Base-by-base conservation (phyloP, 1,284 basidiomycete genomes). In the Singerocomus inundabilis region DNA sequence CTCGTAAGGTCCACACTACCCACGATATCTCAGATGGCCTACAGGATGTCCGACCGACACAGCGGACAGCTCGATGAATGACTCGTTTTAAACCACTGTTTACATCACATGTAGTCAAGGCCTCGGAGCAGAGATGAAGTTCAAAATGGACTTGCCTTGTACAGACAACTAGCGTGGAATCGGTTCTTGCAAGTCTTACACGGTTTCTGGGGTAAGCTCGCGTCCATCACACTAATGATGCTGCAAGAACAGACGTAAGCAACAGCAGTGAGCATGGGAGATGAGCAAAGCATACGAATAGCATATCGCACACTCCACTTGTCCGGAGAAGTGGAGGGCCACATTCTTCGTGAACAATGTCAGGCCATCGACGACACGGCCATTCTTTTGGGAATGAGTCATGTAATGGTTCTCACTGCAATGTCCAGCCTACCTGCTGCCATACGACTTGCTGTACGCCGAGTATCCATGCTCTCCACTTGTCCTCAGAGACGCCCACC, bases 181-280 rank as follows among this genome's bases (percentile, higher is more conserved):
- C 86, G 79, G 71, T 98, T 98, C 71, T 91, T 93, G 74, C 95
- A 98, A 2, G 91, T 98, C 68, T 84, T 86, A 74, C 97, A 99
- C 0, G 92, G 88, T 64, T 96, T 97, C 56, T 84, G 86, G 1
- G 97, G 96, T 31, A 99, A 74, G 49, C 81, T 88, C 6, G 90
- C 84, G 64, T 99, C 97, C 66, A 85, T 89, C 26, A 94, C 85
- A 55, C 88, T 91, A 64, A 99, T 96, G 63, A 98, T 93, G 11
- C 93, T 96, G 69, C 18, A 52, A 18, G 50, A 46, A 25, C 31
- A 34, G 31, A 52, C 41, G 41, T 32, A 6, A 52, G 38, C 1
- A 29, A 39, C n/a, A 2, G 37, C 0, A 16, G 47, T 11, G 2
- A 31, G 1, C 16, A 5, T 34, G 29, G 15, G 16, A 55, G n/a